Evolutionary conservation across 306 rosid genomes (phyloP), one percentile per base, ranked within the genome.

Genomic region (Lablab purpureus): DNA sequence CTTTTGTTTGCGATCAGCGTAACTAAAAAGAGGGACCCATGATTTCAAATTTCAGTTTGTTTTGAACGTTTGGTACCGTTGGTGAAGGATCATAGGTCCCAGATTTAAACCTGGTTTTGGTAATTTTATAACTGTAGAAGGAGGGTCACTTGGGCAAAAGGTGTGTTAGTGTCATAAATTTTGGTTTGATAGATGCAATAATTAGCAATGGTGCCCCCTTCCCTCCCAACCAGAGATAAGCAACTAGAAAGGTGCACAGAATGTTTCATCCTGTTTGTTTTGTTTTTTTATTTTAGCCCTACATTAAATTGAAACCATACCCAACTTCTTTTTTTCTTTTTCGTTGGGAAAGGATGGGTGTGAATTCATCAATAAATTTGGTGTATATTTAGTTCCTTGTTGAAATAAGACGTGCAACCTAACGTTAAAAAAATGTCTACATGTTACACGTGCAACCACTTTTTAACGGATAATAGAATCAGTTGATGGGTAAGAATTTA

Each of bases 31-130:
- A 17, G 83, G 93, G 94, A 63, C 79, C 90, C 87, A 58, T 4
- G 3, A 34, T n/a, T 86, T 89, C 80, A 84, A 86, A 71, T 52
- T 81, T 82, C 75, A 15, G 82, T 74, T 54, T 28, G 28, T 73
- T 76, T 65, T 28, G 43, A 52, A 30, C 66, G 77, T 45, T 88
- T 63, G 75, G 40, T 69, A 70, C 92, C 93, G 92, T 91, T 72
- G 74, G 64, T 70, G 21, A 5, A 4, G 70, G 23, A 85, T 88
- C 90, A 1, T n/a, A 56, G 60, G 89, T 67, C 72, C 84, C 77
- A 77, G 41, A 77, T 85, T 87, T 83, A 84, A 19, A 85, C 75
- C 56, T 47, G 54, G 49, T 15, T 79, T 49, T 54, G 52, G 65
- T n/a, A 27, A 41, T 46, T 56, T 40, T 40, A 18, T 27, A 80